Percentiles rank a stretch among this genome's conserved stretches.
phyloP scores from a whole-genome alignment of 2,329 filamentous ascomycete genomes.

The Cordyceps militaris region DNA sequence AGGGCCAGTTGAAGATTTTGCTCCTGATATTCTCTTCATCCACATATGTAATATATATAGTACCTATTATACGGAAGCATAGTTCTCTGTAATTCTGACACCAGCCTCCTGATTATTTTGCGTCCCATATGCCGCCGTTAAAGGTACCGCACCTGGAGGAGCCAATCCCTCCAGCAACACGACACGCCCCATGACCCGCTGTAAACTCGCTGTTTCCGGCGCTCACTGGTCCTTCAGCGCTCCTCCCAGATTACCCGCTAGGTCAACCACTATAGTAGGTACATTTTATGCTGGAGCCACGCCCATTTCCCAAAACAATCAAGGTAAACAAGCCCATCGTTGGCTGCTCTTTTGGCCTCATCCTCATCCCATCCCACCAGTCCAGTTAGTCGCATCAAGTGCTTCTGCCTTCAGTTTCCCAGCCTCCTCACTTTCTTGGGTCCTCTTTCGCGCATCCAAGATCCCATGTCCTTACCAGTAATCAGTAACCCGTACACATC shows the following conservation, averaged over 20 bases:
- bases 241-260: too few relatives aligned
- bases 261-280: too few relatives aligned
- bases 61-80: too few relatives aligned
- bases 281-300: background rate
- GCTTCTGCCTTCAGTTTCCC: background rate
- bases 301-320: constrained; percentile 13
- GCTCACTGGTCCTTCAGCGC: background rate
- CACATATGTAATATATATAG: too few relatives aligned
- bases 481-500: too few relatives aligned
- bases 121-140: background rate
- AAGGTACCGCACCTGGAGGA: background rate
- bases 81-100: background rate
- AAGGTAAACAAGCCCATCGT: constrained; percentile 6
- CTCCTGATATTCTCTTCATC: too few relatives aligned
- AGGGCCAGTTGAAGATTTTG: too few relatives aligned
- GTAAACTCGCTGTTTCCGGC: background rate
- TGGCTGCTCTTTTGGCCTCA: background rate
- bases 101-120: background rate
- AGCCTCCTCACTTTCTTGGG: background rate
- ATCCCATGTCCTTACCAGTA: background rate
- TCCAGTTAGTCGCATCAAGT: background rate
- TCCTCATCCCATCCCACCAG: background rate
- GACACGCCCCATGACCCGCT: background rate
- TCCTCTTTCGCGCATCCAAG: background rate
- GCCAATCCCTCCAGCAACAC: background rate